Evolutionary conservation across 371 early-diverging fungal species (phyloP).

Genomic region (Haplosporangium sp.): DNA sequence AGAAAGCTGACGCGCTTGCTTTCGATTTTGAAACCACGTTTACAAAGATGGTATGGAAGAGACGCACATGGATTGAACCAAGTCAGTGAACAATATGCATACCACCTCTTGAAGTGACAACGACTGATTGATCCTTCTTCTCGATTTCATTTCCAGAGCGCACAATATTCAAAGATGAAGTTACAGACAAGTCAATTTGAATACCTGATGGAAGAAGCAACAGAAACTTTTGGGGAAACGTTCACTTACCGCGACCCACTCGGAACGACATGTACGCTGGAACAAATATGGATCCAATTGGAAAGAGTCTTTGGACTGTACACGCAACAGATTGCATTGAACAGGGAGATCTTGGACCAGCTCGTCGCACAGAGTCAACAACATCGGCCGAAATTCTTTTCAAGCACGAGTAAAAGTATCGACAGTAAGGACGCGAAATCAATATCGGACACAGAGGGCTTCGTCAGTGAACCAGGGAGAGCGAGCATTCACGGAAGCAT

Average conservation of each 20-base stretch:
- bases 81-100: too few relatives aligned
- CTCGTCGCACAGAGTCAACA: constrained; percentile 29
- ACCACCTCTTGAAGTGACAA: background rate
- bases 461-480: background rate
- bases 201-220: constrained; percentile 51
- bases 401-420: background rate
- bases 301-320: constrained; percentile 31
- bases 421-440: background rate
- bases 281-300: constrained; percentile 50
- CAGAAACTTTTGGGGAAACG: constrained; percentile 46
- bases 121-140: background rate
- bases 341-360: constrained; percentile 42
- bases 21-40: constrained; percentile 41
- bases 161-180: constrained; percentile 53
- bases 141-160: constrained; percentile 26
- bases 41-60: constrained; percentile 35
- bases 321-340: constrained; percentile 31
- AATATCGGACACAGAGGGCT: background rate
- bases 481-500: background rate
- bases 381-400: constrained; percentile 3
- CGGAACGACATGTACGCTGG: constrained; percentile 44
- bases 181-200: constrained; percentile 49
- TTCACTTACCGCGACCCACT: constrained; percentile 46
- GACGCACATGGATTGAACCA: too few relatives aligned
- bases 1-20: constrained; percentile 40